phyloP scores from a whole-genome alignment of 768 basidiomycete species.

The Pisolithus microcarpus region DNA sequence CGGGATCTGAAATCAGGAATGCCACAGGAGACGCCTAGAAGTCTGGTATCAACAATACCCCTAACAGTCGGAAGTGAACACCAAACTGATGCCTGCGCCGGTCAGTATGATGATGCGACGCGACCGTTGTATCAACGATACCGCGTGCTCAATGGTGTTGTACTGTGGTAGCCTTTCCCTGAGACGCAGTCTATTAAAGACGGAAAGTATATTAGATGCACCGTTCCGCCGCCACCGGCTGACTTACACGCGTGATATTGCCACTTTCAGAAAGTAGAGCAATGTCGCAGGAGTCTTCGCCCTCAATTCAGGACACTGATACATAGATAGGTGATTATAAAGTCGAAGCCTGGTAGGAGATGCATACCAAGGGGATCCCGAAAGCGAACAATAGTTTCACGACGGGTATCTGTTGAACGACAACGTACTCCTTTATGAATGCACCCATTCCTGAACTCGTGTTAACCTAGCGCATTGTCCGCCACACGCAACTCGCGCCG shows the following conservation, averaged over 20 bases:
- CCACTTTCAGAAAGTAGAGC: conserved; percentile 66
- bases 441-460: conserved; percentile 49
- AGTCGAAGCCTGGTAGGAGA: neutral
- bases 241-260: conserved; percentile 61
- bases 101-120: conserved; percentile 69
- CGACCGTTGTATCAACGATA: conserved; percentile 56
- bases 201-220: neutral
- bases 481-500: neutral
- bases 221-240: neutral
- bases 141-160: conserved; percentile 70
- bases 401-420: conserved; percentile 47
- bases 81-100: conserved; percentile 74
- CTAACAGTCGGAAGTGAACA: neutral
- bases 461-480: conserved; percentile 2
- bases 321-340: neutral
- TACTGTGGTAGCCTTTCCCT: conserved; percentile 63
- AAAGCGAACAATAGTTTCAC: conserved; percentile 69
- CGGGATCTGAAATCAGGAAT: conserved; percentile 88
- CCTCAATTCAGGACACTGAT: conserved; percentile 56
- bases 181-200: conserved; percentile 50
- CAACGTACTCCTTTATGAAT: conserved; percentile 68
- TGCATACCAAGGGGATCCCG: conserved; percentile 57
- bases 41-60: neutral
- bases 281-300: conserved; percentile 48
- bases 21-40: conserved; percentile 74